Base-by-base conservation (phyloP, 2,329 filamentous ascomycete genomes). In the Epicoccum sorghinum region DNA sequence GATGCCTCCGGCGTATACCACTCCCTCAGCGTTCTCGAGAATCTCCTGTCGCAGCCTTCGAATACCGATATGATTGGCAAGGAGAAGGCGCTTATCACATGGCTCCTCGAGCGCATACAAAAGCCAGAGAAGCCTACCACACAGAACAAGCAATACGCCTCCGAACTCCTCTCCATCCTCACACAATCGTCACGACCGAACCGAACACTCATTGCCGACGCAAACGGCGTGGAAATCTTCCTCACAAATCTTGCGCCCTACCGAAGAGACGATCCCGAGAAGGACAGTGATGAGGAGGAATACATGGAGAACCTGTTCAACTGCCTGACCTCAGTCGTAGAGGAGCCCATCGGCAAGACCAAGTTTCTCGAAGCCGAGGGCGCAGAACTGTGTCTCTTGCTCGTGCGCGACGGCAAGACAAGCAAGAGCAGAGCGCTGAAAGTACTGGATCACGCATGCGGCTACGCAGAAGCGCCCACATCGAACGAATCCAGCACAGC, bases 271-370 rank as follows among this genome's bases (percentile, higher is more conserved):
- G 93, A 99, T 69, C 95, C 95, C 0, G 84, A 87, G 43, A 93
- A 90, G 68, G 91, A 92, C 54, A 87, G 88, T 29, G 88, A 95
- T 45, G 95, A 98, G 73, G 93, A 96, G 70, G 95, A 99, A 77
- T 97, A 90, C 71, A 90, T 96, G 70, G 91, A 96, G 75, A 96
- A 99, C 62, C 71, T 97, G 0, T 99, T 99, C 72, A 93, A 96
- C 68, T 86, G 88, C 1, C 72, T 98, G 14, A 90, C 90, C 0
- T 96, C 90, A 63, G 77, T 96, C 1, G 89, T 88, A 0, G 90
- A 96, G 64, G 89, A 91, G 54, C 73, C 81, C 0, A 76, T 82
- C 4, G 93, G 93, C 5, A 97, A 97, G 73, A 69, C 77, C 8
- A 91, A 90, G 55, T 95, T 98, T 58, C 71, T 96, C 30, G 90